Evolutionary conservation across 805 yeast genomes (phyloP).

Genomic region (Priceomyces fermenticarens): DNA sequence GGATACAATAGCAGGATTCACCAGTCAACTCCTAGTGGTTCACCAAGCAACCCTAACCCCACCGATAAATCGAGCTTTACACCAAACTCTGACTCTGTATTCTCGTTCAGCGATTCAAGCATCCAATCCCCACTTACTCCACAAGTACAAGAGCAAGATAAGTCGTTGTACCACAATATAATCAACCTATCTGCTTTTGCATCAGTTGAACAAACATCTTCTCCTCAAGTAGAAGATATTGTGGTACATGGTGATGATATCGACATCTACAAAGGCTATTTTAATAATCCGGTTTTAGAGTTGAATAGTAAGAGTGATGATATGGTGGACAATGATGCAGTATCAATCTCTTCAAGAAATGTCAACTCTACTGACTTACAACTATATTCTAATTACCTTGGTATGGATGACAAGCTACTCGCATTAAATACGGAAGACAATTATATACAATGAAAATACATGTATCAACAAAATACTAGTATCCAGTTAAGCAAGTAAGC

Average conservation of each 20-base stretch:
- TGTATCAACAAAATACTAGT: too few relatives aligned
- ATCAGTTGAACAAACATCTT: too few relatives aligned
- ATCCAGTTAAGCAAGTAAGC: too few relatives aligned
- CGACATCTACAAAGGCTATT: too few relatives aligned
- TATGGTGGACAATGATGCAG: too few relatives aligned
- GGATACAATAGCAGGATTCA: slow-evolving; percentile 11
- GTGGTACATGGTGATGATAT: too few relatives aligned
- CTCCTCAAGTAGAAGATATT: too few relatives aligned
- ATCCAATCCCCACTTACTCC: not conserved
- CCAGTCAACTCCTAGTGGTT: not conserved
- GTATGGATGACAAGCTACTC: slow-evolving; percentile 16
- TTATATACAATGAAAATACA: slow-evolving; percentile 15
- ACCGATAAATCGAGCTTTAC: not conserved
- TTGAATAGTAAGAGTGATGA: too few relatives aligned
- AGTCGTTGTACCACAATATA: not conserved
- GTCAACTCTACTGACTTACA: slow-evolving; percentile 15
- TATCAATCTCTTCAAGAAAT: not conserved
- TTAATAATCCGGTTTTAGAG: too few relatives aligned
- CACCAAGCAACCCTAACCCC: not conserved
- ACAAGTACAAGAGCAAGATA: not conserved
- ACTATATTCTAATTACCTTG: slow-evolving; percentile 22
- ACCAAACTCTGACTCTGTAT: not conserved
- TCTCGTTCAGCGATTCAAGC: not conserved
- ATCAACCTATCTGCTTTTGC: too few relatives aligned
- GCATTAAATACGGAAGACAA: slow-evolving; percentile 26